Evolutionary conservation across 441 rosid genomes (phyloP).

Genomic region (Gossypium gossypioides): DNA sequence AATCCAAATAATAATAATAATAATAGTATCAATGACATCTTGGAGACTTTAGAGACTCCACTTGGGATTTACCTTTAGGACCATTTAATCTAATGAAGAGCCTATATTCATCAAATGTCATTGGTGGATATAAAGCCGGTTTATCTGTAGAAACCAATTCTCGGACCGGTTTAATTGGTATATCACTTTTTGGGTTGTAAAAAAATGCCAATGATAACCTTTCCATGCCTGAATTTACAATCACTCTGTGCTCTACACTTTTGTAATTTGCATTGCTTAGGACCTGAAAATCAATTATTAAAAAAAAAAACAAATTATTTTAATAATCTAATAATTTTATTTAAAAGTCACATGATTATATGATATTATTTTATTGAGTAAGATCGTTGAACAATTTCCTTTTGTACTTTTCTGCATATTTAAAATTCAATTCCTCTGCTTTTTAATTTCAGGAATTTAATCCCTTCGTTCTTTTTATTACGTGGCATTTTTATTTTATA

Average conservation of each 20-base stretch:
- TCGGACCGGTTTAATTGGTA: conserved; percentile 54
- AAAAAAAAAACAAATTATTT: not conserved
- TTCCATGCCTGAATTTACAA: conserved; percentile 54
- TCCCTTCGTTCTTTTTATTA: too few species aligned
- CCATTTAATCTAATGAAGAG: conserved; percentile 63
- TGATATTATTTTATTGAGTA: too few species aligned
- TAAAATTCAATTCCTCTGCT: too few species aligned
- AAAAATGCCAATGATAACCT: conserved; percentile 75
- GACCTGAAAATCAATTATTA: conserved; percentile 29
- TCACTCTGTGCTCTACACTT: conserved; percentile 85
- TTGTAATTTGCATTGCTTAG: conserved; percentile 69
- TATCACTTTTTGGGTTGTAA: conserved; percentile 79
- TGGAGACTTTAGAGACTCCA: conserved; percentile 52
- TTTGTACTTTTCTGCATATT: too few species aligned
- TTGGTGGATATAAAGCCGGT: conserved; percentile 52
- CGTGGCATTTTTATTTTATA: too few species aligned
- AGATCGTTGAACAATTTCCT: too few species aligned
- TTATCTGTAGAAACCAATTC: conserved; percentile 45
- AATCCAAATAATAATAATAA: not conserved
- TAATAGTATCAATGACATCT: conserved; percentile 20
- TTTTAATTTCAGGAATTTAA: too few species aligned
- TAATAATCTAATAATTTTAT: not conserved
- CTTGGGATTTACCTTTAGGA: conserved; percentile 74
- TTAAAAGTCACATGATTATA: not conserved
- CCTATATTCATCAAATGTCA: conserved; percentile 79